Evolutionary conservation across 2,329 filamentous ascomycete species (phyloP).

Genomic region (Xylariaceae sp.): DNA sequence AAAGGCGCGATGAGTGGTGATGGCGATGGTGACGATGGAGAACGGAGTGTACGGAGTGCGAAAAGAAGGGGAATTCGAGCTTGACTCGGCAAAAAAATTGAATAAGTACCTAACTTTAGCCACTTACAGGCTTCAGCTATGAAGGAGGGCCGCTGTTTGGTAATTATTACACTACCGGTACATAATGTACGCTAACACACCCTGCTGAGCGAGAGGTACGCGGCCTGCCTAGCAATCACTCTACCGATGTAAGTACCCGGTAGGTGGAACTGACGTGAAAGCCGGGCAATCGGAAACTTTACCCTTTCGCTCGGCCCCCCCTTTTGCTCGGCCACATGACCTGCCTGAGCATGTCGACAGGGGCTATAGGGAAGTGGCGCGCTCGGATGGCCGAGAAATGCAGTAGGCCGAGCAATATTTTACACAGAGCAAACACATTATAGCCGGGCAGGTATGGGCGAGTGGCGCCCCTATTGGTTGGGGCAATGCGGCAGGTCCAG

Average conservation of each 20-base stretch:
- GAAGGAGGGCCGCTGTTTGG: not conserved
- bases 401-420: not conserved
- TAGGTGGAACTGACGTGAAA: not conserved
- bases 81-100: not conserved
- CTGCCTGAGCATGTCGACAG: too few relatives aligned
- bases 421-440: too few relatives aligned
- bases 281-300: constrained; percentile 13
- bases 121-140: not conserved
- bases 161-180: constrained; percentile 3
- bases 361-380: too few relatives aligned
- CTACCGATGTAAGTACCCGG: not conserved
- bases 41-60: not conserved
- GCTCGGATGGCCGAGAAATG: not conserved
- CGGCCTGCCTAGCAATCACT: not conserved
- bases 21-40: constrained; percentile 4
- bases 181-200: not conserved
- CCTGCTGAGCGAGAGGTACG: not conserved
- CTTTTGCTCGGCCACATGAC: too few relatives aligned
- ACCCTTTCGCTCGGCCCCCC: too few relatives aligned
- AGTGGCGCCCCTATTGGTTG: too few relatives aligned
- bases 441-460: not conserved
- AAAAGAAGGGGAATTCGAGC: not conserved
- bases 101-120: not conserved
- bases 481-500: too few relatives aligned
- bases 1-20: not conserved